Conservation (phyloP, 192 early-diverging fungal genomes). For the Linnemannia schmuckeri region DNA sequence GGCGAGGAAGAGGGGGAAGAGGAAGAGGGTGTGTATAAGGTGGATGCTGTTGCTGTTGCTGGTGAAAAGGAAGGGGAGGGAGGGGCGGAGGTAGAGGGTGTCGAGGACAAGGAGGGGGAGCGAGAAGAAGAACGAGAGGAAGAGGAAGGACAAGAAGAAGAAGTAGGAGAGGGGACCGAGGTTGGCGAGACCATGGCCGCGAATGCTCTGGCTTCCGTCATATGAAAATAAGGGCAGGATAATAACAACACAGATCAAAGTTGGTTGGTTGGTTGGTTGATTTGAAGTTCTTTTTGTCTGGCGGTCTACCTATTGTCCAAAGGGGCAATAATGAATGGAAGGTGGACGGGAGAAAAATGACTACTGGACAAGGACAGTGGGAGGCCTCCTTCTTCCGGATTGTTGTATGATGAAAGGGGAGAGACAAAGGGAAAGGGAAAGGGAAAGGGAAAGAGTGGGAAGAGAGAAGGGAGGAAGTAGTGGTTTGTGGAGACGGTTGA, state of each 20-base stretch:
- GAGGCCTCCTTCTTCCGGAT: background rate
- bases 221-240: slow-evolving; percentile 31
- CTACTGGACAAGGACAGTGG: background rate
- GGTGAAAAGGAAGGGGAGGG: slow-evolving; percentile 32
- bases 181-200: slow-evolving; percentile 42
- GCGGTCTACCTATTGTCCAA: too few relatives aligned
- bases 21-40: background rate
- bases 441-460: background rate
- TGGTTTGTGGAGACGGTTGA: background rate
- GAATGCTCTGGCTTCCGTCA: slow-evolving; percentile 55
- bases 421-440: background rate
- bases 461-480: background rate
- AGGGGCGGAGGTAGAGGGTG: slow-evolving; percentile 7
- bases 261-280: background rate
- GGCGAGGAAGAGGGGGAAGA: slow-evolving; percentile 5
- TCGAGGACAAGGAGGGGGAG: background rate
- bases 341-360: background rate
- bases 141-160: background rate
- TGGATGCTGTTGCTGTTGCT: background rate
- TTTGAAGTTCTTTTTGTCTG: background rate
- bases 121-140: slow-evolving; percentile 11
- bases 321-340: background rate
- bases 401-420: background rate
- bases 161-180: background rate
- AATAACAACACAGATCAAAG: background rate